A percentile compares a stretch with the other conserved stretches of the same genome.
Conservation (phyloP, 2,329 filamentous ascomycete species). For the Celoporthe dispersa region DNA sequence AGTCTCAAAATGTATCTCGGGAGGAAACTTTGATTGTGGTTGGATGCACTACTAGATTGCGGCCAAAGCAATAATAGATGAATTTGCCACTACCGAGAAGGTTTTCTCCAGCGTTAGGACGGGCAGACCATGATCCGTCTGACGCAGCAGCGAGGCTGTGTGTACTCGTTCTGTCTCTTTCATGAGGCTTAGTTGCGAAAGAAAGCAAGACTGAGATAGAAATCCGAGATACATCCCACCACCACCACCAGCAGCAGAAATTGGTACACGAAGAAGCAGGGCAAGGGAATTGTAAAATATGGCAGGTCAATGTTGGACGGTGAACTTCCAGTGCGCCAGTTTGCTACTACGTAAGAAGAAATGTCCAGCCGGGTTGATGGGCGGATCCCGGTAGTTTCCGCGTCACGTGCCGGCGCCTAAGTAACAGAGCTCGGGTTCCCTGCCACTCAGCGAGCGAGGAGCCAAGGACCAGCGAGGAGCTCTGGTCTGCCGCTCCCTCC, state of each 20-base stretch:
- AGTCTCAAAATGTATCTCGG: neutral
- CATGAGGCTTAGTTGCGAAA: neutral
- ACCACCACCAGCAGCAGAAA: no score
- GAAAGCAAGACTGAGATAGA: no score
- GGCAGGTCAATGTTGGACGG: neutral
- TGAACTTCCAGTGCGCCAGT: neutral
- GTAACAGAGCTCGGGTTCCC: constrained; percentile 4
- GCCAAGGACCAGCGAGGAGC: constrained; percentile 12
- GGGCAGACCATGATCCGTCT: neutral
- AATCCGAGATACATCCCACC: no score
- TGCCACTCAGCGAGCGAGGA: constrained; percentile 4
- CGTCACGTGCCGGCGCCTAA: constrained; percentile 10
- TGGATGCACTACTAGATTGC: neutral
- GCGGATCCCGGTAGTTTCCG: constrained; percentile 10
- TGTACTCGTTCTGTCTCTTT: no score
- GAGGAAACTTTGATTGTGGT: neutral
- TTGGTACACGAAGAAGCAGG: neutral
- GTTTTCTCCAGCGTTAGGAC: neutral
- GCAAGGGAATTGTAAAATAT: neutral
- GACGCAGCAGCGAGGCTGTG: neutral
- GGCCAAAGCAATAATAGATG: neutral
- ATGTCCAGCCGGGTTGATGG: neutral
- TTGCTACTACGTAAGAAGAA: neutral
- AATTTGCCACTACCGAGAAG: neutral
- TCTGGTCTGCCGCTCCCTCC: constrained; percentile 24